Conservation (phyloP, 2,329 filamentous ascomycete genomes). For the Aspergillus fischeri region DNA sequence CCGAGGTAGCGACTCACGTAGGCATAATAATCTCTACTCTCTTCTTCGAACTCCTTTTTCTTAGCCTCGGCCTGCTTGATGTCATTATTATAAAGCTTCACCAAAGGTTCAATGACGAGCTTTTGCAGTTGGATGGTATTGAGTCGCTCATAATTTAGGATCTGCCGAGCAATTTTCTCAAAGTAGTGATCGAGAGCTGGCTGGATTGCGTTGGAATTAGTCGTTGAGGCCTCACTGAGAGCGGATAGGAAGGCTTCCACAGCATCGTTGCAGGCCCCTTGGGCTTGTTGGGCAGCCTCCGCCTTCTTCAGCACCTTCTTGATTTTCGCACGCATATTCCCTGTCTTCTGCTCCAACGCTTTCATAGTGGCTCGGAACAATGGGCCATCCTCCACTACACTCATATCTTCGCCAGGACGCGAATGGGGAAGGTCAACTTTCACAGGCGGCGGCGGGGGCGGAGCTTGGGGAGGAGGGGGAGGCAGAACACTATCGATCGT, state of each 20-base stretch:
- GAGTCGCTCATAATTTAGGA: conserved; percentile 77
- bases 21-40: conserved; percentile 96
- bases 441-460: conserved; percentile 45
- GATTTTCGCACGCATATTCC: conserved; percentile 88
- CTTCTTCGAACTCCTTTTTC: conserved; percentile 96
- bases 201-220: conserved; percentile 94
- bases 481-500: conserved; percentile 15
- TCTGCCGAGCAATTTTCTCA: conserved; percentile 90
- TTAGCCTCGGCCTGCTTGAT: conserved; percentile 98
- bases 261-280: conserved; percentile 80
- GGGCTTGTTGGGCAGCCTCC: conserved; percentile 78
- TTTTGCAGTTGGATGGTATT: conserved; percentile 83
- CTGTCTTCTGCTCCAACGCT: conserved; percentile 90
- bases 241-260: conserved; percentile 79
- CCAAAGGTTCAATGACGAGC: conserved; percentile 90
- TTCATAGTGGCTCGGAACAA: conserved; percentile 97
- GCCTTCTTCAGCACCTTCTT: conserved; percentile 93
- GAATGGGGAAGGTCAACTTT: conserved; percentile 87
- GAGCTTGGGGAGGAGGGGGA: conserved; percentile 18
- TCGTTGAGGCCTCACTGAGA: conserved; percentile 78
- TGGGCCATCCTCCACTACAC: conserved; percentile 83
- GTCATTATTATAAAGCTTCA: conserved; percentile 86
- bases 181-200: conserved; percentile 97
- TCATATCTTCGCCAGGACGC: conserved; percentile 79
- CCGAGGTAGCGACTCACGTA: conserved; percentile 96